Conservation (phyloP, 2,329 filamentous ascomycete species). For the Fonsecaea pugnacius region DNA sequence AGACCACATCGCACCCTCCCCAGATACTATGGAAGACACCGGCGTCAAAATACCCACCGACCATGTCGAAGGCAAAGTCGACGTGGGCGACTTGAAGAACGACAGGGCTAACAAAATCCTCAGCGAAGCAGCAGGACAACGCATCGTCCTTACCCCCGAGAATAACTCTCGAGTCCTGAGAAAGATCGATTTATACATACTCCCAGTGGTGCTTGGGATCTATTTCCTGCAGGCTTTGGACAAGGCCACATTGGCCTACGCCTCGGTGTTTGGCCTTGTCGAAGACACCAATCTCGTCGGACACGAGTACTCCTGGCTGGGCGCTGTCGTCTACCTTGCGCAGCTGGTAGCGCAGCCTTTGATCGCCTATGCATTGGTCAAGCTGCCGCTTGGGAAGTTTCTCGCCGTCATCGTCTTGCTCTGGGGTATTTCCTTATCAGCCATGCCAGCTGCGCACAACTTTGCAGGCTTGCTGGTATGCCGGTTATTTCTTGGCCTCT, state of each 20-base stretch:
- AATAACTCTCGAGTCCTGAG: slow-evolving; percentile 59
- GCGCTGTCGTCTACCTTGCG: slow-evolving; percentile 59
- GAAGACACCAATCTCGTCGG: slow-evolving; percentile 62
- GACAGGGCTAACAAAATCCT: slow-evolving; percentile 59
- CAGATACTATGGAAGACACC: slow-evolving; percentile 20
- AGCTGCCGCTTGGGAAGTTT: slow-evolving; percentile 65
- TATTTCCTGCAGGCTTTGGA: slow-evolving; percentile 69
- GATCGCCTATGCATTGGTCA: slow-evolving; percentile 61
- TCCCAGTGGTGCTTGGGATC: slow-evolving; percentile 62
- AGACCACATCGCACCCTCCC: not conserved
- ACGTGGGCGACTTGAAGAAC: slow-evolving; percentile 34
- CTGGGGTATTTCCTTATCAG: slow-evolving; percentile 58
- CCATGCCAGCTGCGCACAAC: slow-evolving; percentile 58
- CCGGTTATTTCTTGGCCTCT: slow-evolving; percentile 62
- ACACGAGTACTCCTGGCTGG: slow-evolving; percentile 60
- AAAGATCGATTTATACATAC: slow-evolving; percentile 57
- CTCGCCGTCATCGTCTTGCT: slow-evolving; percentile 57
- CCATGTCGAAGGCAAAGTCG: slow-evolving; percentile 25
- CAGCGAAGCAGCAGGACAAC: slow-evolving; percentile 51
- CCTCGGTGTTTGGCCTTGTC: slow-evolving; percentile 66
- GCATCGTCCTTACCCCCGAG: slow-evolving; percentile 55
- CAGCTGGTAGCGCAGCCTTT: slow-evolving; percentile 60
- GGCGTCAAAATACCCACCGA: slow-evolving; percentile 24
- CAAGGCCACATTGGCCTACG: slow-evolving; percentile 59
- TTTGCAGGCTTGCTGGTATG: slow-evolving; percentile 46